Conservation (phyloP, 2,329 filamentous ascomycete genomes). For the Periglandula ipomoeae region DNA sequence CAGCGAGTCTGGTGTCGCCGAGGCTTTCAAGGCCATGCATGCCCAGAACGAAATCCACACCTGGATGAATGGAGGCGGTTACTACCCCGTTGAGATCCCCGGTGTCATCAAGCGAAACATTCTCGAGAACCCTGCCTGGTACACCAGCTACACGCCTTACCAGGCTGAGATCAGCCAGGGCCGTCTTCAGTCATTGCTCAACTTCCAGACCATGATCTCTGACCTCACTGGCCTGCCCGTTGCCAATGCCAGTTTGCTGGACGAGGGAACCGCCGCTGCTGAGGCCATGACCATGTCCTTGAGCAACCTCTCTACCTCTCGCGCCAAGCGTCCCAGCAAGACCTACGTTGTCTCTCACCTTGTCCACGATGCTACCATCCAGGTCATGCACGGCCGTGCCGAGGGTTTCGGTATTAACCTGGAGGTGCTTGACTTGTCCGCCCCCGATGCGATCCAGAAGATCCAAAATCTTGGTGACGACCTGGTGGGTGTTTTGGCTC, state of each 20-base stretch:
- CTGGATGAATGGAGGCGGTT: conserved; percentile 79
- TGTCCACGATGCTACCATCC: conserved; percentile 77
- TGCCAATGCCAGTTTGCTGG: conserved; percentile 82
- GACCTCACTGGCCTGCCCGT: conserved; percentile 83
- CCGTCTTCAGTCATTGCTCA: conserved; percentile 80
- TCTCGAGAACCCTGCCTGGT: conserved; percentile 90
- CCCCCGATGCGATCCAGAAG: conserved; percentile 48
- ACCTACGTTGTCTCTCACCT: conserved; percentile 75
- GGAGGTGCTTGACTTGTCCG: conserved; percentile 61
- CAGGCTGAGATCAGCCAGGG: conserved; percentile 97
- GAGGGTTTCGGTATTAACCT: conserved; percentile 86
- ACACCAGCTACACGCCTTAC: conserved; percentile 96
- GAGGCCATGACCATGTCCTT: conserved; percentile 94
- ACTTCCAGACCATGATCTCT: conserved; percentile 89
- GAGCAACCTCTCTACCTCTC: conserved; percentile 60
- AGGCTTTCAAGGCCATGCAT: conserved; percentile 29
- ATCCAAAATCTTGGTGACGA: conserved; percentile 71
- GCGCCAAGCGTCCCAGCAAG: conserved; percentile 67
- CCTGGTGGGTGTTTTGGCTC: conserved; percentile 82
- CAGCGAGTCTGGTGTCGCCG: conserved; percentile 15
- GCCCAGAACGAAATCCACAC: conserved; percentile 31
- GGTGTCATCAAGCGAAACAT: conserved; percentile 89
- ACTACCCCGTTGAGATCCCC: conserved; percentile 78
- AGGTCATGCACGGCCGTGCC: conserved; percentile 75
- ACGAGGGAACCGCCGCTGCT: conserved; percentile 85